Base-by-base conservation (phyloP, 257 asterid genomes). In the Solanum lignicaule region DNA sequence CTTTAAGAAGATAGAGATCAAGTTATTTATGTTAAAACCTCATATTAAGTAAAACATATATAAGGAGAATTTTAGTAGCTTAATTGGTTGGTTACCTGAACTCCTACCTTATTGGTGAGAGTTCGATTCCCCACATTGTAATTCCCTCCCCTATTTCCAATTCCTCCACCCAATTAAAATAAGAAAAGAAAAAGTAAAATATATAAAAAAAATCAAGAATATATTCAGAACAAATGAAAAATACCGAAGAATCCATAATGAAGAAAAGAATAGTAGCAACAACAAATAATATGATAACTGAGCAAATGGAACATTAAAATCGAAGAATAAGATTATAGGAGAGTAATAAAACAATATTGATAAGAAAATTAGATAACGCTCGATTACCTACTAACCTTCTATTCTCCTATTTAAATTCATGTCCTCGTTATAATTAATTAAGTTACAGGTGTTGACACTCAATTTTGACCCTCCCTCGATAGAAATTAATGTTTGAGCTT, bases 381-480 rank as follows among this genome's bases (percentile, higher is more conserved):
- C 1, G 14, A n/a, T n/a, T 9, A 62, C 15, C 16, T 23, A 62
- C 31, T 62, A 23, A 60, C 6, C 29, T 62, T 9, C 3, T 20
- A 20, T 62, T n/a, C 7, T 62, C 15, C 11, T 62, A 62, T 9
- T 62, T 62, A 62, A 12, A 25, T 3, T 62, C 3, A 7, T 62
- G 1, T n/a, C 71, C 6, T 23, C 3, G 0, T 9, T 62, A 62
- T 39, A 39, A 39, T 39, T 48, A 48, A 48, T 16, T 62, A 62
- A 10, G 0, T 10, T 1, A 0, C 13, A 60, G 12, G 6, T 21
- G 14, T 60, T n/a, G n/a, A n/a, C n/a, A n/a, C n/a, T n/a, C n/a
- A n/a, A n/a, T n/a, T n/a, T n/a, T n/a, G n/a, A n/a, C n/a, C n/a
- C n/a, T n/a, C n/a, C n/a, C n/a, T n/a, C n/a, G n/a, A n/a, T n/a